phyloP scores from a whole-genome alignment of 2,329 filamentous ascomycete species.

The Ceratocystis lukuohia region DNA sequence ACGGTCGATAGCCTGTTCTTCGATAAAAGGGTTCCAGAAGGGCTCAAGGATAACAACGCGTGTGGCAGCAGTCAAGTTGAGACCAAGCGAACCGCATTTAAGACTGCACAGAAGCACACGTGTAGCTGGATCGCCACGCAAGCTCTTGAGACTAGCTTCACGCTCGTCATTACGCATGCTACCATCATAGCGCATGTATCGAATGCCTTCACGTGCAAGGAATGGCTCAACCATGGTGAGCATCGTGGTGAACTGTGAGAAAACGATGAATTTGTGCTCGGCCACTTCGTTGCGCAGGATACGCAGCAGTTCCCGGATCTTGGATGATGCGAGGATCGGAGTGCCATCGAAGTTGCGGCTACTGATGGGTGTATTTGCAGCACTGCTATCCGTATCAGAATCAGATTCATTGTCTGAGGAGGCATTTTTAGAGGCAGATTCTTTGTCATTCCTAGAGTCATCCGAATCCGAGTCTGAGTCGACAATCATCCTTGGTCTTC shows the following conservation, averaged over 20 bases:
- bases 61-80: constrained; percentile 88
- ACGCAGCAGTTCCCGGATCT: constrained; percentile 72
- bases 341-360: constrained; percentile 22
- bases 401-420: constrained; percentile 21
- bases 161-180: constrained; percentile 87
- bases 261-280: constrained; percentile 93
- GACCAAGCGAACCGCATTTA: constrained; percentile 81
- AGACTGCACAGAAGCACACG: constrained; percentile 83
- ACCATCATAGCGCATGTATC: constrained; percentile 83
- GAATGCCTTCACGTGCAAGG: constrained; percentile 57
- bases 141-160: constrained; percentile 66
- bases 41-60: constrained; percentile 91
- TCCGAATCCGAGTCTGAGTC: constrained; percentile 25
- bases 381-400: constrained; percentile 22
- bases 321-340: constrained; percentile 59
- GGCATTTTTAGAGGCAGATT: not conserved
- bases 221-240: constrained; percentile 92
- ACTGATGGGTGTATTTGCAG: not conserved
- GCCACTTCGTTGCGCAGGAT: constrained; percentile 66
- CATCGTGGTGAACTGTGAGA: constrained; percentile 98
- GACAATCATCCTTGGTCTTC: not conserved
- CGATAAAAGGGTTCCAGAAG: constrained; percentile 99
- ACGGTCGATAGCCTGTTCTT: constrained; percentile 96
- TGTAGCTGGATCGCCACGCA: constrained; percentile 61
- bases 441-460: not conserved